Base-by-base conservation (phyloP, 2,329 filamentous ascomycete genomes). In the Cadophora malorum region DNA sequence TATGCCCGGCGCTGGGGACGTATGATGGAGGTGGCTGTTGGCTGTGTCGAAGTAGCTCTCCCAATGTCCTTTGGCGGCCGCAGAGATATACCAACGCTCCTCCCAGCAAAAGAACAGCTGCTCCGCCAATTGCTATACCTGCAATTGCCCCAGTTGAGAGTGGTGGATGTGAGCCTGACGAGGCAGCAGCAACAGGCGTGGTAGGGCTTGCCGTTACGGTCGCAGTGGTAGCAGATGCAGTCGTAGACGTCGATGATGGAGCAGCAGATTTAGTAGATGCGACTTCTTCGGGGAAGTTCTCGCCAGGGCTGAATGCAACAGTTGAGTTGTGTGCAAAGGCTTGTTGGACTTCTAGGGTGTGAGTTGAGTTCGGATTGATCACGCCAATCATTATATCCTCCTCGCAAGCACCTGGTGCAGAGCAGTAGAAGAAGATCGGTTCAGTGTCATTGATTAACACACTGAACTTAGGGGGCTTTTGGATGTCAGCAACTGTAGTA, bases 321-420 rank as follows among this genome's bases (percentile, higher is more conserved):
- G 68, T 72, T 8, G 74, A 59, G 41, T 74, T 73, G n/a, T 63
- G 47, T 23, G 72, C 70, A 62, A 67, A 72, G 23, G 61, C 63
- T 56, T 69, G 41, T 67, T 76, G 74, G 21, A 65, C 65, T 3
- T 62, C 70, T 16, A 75, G 63, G 12, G 73, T 76, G 62, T 74
- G 63, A 8, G 71, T 73, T 8, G 70, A 50, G 47, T 75, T 74
- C 71, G 74, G 85, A 75, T 94, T 95, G 73, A 95, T 89, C 0
- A 87, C 90, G 3, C 91, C 91, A n/a, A 95, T 85, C 91, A 94
- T 95, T 35, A 86, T 83, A 62, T 90, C 84, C 2, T 69, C 31
- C 6, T 83, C 83, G 74, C 92, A 95, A 0, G 89, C 91, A 0
- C 82, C 84, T 0, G 87, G 83, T 0, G 90, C 90, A 0, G 88